Base-by-base conservation (phyloP, 768 basidiomycete species). In the Crucibulum laeve region DNA sequence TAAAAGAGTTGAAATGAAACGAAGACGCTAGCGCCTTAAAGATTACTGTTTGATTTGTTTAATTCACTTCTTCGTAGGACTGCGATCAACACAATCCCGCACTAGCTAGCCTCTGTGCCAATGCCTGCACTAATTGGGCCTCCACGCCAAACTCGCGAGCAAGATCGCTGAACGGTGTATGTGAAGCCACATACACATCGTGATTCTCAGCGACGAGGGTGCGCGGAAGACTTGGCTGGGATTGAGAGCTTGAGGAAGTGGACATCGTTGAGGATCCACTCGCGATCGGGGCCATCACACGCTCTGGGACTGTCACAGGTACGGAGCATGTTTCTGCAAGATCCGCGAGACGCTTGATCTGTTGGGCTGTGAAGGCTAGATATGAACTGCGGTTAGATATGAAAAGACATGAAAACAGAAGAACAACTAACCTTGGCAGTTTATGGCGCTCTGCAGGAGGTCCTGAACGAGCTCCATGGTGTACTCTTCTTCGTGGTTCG, bases 91-190 rank as follows among this genome's bases (percentile, higher is more conserved):
- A 37, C 35, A 37, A 4, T 18, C 35, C 35, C 35, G 35, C 35
- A 19, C 51, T 55, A 32, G 62, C 60, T 28, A 87, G 66, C 39
- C 84, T 73, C 48, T 83, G 79, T 30, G 76, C 80, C 35, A 87
- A 71, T 3, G 82, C 81, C 54, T 85, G 76, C 35, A 87, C 77
- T 21, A 87, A 57, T 33, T 80, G 71, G 24, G 84, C 67, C 42
- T 85, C 80, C 17, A 87, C 71, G n/a, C 85, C 85, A 47, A 87
- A 87, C 58, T 87, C 86, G 51, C 71, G 71, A 18, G 86, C 85
- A n/a, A 88, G 71, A 18, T 74, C 72, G 36, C 71, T 71, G 58
- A 79, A 43, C 48, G 19, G 15, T 38, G 38, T n/a, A 36, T 26
- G 4, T 25, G 40, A 21, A 47, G 45, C 5, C 34, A 18, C 3